phyloP scores from a whole-genome alignment of 1,284 basidiomycete genomes.

The Heimioporus retisporus region DNA sequence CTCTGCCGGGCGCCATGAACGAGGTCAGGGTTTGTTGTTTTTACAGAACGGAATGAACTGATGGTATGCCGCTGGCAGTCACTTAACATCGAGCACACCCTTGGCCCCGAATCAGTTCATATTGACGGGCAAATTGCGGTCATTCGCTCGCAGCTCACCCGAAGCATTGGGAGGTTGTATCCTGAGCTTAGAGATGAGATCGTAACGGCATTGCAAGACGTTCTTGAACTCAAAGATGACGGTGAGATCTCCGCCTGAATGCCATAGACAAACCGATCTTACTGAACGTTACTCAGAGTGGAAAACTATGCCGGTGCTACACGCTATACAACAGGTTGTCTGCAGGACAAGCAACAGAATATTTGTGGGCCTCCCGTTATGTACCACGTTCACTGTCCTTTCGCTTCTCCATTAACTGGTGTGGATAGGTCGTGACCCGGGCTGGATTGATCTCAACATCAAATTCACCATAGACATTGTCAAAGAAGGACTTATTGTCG shows the following conservation, averaged over 20 bases:
- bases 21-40: slow-evolving; percentile 15
- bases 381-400: background rate
- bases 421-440: slow-evolving; percentile 50
- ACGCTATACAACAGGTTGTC: slow-evolving; percentile 35
- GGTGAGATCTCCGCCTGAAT: background rate
- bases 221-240: background rate
- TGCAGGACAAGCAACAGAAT: slow-evolving; percentile 48
- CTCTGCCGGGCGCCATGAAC: slow-evolving; percentile 10
- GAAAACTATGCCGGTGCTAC: slow-evolving; percentile 33
- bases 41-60: too few species aligned
- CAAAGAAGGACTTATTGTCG: slow-evolving; percentile 34
- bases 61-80: too few species aligned
- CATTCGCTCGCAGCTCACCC: slow-evolving; percentile 41
- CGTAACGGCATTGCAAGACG: background rate
- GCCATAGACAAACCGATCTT: background rate
- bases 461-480: slow-evolving; percentile 34
- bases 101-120: too few species aligned
- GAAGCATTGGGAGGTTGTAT: slow-evolving; percentile 32
- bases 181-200: background rate
- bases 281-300: slow-evolving; percentile 36
- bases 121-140: background rate
- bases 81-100: too few species aligned
- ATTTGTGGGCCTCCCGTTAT: slow-evolving; percentile 52
- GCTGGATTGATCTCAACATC: slow-evolving; percentile 49
- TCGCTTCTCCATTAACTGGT: too few species aligned